Base-by-base conservation (phyloP, 805 yeast species). In the Saturnispora diversa region DNA sequence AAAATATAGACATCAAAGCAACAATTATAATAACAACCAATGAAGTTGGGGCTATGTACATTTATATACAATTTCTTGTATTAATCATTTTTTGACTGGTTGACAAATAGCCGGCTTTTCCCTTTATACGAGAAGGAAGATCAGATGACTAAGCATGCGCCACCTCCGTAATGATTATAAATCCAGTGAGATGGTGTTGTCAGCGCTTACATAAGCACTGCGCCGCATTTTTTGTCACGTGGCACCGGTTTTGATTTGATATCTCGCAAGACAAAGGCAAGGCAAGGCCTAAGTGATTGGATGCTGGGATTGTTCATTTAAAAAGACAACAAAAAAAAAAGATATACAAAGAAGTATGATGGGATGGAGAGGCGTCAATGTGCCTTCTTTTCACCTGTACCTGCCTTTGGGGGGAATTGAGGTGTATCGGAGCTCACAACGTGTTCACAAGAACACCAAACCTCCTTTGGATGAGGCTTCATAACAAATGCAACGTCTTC, bases 401-500 rank as follows among this genome's bases (percentile, higher is more conserved):
- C 76, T 1, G 82, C 80, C 51, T 55, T 67, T 42, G 83, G 83
- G 19, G 83, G 83, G 49, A 63, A 76, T 15, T 59, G 52, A n/a
- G 58, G 59, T 35, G 66, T 55, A 5, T 54, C 61, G 3, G 55
- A 58, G 2, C 60, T 68, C 43, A 69, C 70, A 17, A 59, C 51
- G 40, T 67, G 68, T 42, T 62, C 64, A 56, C 83, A 76, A 27
- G 76, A 66, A 53, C 83, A 76, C 77, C 77, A 71, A 43, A 58
- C 62, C 16, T 56, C 57, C 42, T 60, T 63, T 23, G 69, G 71
- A 16, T 77, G 71, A 42, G 52, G 48, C 39, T 67, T 69, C 81
- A 76, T 74, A n/a, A 76, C 77, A 12, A 55, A 47, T n/a, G 68
- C 46, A 31, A 75, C 60, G 50, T 76, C 80, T n/a, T 58, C 33